A percentile compares a stretch with the other conserved stretches of the same genome.
Conservation (phyloP, 83 land plant genomes). For the Thuja plicata region DNA sequence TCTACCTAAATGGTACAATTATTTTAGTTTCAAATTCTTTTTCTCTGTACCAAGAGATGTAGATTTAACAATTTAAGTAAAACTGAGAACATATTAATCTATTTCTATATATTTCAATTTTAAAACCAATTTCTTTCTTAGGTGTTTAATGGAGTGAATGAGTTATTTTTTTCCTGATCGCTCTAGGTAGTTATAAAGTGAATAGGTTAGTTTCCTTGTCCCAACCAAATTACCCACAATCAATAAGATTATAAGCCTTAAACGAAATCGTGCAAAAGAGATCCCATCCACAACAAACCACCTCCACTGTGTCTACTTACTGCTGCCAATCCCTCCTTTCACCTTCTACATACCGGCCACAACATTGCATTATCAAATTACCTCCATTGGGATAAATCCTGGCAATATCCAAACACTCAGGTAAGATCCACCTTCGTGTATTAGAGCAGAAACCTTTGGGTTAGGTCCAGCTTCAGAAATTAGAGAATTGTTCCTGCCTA, state of each 20-base stretch:
- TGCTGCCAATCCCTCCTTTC: neutral
- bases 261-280: neutral
- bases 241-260: neutral
- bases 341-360: neutral
- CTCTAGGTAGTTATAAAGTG: neutral
- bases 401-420: neutral
- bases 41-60: neutral
- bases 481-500: neutral
- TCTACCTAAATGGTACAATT: neutral
- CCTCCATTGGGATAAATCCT: neutral
- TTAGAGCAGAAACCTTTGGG: neutral
- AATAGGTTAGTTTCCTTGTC: no score
- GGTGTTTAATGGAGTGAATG: neutral
- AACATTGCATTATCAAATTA: neutral
- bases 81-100: neutral
- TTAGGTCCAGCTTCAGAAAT: neutral
- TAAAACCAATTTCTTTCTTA: neutral
- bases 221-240: neutral
- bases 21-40: neutral
- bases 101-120: neutral
- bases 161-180: neutral
- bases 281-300: neutral
- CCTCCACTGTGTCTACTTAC: neutral
- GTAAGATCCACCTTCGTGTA: neutral
- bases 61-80: neutral